These are phyloP conservation scores for Nepenthes mirabilis DNA, from an alignment of 148 eudicot species.

Conservation along the genomic window DNA sequence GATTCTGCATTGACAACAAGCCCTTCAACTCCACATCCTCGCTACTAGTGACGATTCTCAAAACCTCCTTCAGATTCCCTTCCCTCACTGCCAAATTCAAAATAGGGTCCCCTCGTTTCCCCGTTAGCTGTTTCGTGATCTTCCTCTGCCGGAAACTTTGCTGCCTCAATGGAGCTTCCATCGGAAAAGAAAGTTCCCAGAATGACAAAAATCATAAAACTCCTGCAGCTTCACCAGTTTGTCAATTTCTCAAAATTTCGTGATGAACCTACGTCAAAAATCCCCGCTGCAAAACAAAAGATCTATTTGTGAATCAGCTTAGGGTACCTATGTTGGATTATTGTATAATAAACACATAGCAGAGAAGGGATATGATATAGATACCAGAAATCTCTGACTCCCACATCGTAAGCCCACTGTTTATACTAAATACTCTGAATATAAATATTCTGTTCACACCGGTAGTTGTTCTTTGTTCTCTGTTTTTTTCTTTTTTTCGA, in stretches of 20 bases:
- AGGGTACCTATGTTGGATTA: neutral
- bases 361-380: neutral
- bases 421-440: too few relatives aligned
- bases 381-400: neutral
- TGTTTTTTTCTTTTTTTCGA: too few relatives aligned
- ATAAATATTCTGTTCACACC: too few relatives aligned
- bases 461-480: too few relatives aligned
- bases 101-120: constrained; percentile 33
- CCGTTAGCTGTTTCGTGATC: constrained; percentile 32
- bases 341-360: neutral
- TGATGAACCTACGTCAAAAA: neutral
- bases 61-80: constrained; percentile 21
- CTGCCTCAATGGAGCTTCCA: constrained; percentile 24
- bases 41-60: constrained; percentile 17
- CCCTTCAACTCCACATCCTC: constrained; percentile 25
- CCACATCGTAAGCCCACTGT: too few relatives aligned
- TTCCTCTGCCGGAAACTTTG: constrained; percentile 21
- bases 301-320: neutral
- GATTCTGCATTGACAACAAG: constrained; percentile 32
- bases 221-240: neutral
- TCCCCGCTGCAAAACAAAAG: neutral
- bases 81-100: constrained; percentile 38
- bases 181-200: neutral
- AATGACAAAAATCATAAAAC: neutral
- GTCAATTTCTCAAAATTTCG: neutral